Evolutionary conservation across 768 basidiomycete genomes (phyloP).

Genomic region (Leccinellum albellum): DNA sequence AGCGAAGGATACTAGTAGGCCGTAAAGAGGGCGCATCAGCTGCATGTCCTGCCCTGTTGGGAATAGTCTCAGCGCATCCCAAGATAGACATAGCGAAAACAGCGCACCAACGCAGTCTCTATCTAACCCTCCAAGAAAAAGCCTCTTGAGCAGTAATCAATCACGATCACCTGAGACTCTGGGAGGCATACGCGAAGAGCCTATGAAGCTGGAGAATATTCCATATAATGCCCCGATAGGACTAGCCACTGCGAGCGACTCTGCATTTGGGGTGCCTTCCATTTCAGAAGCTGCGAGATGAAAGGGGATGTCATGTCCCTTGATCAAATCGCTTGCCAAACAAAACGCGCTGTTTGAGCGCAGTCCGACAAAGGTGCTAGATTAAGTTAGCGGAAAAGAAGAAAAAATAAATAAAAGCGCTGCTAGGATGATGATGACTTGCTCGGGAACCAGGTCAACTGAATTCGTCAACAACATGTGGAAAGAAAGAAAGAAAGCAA

Average conservation of each 20-base stretch:
- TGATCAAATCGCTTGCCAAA: constrained; percentile 26
- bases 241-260: constrained; percentile 13
- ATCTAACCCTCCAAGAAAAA: background rate
- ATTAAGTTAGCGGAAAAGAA: constrained; percentile 2
- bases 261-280: constrained; percentile 23
- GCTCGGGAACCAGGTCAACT: constrained; percentile 2
- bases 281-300: constrained; percentile 30
- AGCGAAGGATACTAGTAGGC: constrained; percentile 21
- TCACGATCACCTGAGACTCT: constrained; percentile 4
- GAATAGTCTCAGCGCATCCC: constrained; percentile 10
- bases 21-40: constrained; percentile 34
- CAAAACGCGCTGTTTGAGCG: constrained; percentile 28
- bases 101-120: background rate
- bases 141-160: constrained; percentile 5
- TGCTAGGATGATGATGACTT: background rate
- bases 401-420: background rate
- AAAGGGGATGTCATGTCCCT: constrained; percentile 30
- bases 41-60: constrained; percentile 24
- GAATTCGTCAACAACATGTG: constrained; percentile 5
- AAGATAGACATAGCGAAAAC: constrained; percentile 20
- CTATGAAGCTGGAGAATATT: constrained; percentile 17
- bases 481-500: background rate
- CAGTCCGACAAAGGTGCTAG: constrained; percentile 3
- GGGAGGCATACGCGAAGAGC: constrained; percentile 11
- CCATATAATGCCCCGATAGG: constrained; percentile 9